phyloP scores from a whole-genome alignment of 805 yeast genomes.

The Saturnispora mendoncae region DNA sequence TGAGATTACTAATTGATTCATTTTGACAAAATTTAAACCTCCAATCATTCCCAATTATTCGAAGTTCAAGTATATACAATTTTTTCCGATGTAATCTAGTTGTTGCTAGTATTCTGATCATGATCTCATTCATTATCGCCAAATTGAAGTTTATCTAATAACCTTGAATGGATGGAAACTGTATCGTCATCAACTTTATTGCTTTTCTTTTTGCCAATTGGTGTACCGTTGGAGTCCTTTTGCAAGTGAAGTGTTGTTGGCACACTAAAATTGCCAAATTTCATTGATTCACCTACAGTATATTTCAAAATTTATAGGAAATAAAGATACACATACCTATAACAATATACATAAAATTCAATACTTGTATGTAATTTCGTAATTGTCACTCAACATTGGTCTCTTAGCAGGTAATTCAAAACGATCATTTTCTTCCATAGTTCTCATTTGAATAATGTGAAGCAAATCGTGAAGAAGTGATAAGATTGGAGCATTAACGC shows the following conservation, averaged over 20 bases:
- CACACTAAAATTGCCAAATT: conserved; percentile 7
- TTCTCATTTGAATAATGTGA: conserved; percentile 26
- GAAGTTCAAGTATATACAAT: conserved; percentile 15
- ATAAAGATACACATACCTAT: no score
- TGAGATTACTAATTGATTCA: conserved; percentile 9
- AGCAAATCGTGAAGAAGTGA: conserved; percentile 22
- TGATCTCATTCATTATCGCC: conserved; percentile 26
- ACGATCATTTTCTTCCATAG: conserved; percentile 25
- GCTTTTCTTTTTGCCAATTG: not conserved
- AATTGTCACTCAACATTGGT: conserved; percentile 24
- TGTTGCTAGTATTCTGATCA: conserved; percentile 5
- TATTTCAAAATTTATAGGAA: no score
- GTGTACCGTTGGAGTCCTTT: not conserved
- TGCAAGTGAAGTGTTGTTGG: not conserved
- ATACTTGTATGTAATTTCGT: conserved; percentile 11
- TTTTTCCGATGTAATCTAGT: not conserved
- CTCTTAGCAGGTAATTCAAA: conserved; percentile 26
- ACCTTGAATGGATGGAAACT: conserved; percentile 16
- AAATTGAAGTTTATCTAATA: conserved; percentile 27
- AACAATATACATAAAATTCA: no score
- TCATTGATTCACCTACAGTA: no score
- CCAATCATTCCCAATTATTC: conserved; percentile 14
- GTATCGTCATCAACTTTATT: conserved; percentile 16
- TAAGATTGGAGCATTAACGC: conserved; percentile 27
- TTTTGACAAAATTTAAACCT: conserved; percentile 11